Percentiles rank a stretch among this genome's conserved stretches.
These are phyloP conservation scores for Geotrichum fermentans DNA, from an alignment of 1,139 yeast species.

Conservation along the genomic window DNA sequence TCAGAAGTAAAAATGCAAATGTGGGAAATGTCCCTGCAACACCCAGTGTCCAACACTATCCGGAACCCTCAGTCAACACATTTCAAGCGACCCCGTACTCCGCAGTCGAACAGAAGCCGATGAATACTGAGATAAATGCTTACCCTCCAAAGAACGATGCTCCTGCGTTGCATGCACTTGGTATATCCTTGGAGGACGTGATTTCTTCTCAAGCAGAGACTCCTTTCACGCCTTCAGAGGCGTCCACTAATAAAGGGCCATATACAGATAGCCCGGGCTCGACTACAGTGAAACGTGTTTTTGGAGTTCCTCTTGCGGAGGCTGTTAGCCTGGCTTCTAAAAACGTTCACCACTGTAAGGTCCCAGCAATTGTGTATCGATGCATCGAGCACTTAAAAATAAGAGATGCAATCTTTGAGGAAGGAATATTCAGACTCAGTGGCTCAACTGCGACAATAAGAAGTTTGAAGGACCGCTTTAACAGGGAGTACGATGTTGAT, in stretches of 20 bases:
- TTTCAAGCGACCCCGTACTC: slow-evolving; percentile 22
- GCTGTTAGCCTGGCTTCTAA: slow-evolving; percentile 51
- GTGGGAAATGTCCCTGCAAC: background rate
- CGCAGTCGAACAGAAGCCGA: slow-evolving; percentile 18
- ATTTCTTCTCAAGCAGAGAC: slow-evolving; percentile 10
- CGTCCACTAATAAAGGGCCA: background rate
- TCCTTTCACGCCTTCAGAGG: background rate
- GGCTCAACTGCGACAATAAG: slow-evolving; percentile 82
- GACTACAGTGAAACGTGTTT: slow-evolving; percentile 37
- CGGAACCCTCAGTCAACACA: background rate
- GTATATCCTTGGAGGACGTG: slow-evolving; percentile 12
- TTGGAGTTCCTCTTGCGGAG: slow-evolving; percentile 60
- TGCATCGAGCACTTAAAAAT: slow-evolving; percentile 66
- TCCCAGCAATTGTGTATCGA: slow-evolving; percentile 76
- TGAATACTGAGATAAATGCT: background rate
- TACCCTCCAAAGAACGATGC: background rate
- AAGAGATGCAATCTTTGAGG: slow-evolving; percentile 73
- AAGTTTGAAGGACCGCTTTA: slow-evolving; percentile 62
- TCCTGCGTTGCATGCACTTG: slow-evolving; percentile 6
- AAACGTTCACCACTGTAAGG: slow-evolving; percentile 34
- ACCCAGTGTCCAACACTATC: background rate
- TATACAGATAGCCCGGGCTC: background rate
- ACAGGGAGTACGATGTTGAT: slow-evolving; percentile 59
- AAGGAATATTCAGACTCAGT: slow-evolving; percentile 85
- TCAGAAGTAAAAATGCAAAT: slow-evolving; percentile 38